phyloP scores from a whole-genome alignment of 2,329 filamentous ascomycete genomes.

The Paraphoma chrysanthemicola region DNA sequence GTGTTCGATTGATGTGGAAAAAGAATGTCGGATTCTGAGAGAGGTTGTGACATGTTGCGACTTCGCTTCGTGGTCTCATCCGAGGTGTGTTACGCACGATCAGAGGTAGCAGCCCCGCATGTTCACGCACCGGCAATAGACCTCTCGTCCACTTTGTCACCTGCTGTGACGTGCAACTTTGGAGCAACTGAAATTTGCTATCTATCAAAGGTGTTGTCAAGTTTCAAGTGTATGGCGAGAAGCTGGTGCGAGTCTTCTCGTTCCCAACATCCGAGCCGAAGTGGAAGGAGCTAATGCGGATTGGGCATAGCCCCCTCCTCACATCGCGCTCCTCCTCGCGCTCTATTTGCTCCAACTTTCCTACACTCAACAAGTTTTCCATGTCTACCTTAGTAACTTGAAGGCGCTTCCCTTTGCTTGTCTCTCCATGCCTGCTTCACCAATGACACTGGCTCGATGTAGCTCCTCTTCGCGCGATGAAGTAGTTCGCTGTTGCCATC shows the following conservation, averaged over 20 bases:
- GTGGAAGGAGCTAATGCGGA: too few relatives aligned
- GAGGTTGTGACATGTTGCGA: conserved; percentile 30
- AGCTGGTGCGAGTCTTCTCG: too few relatives aligned
- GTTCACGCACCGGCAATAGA: not conserved
- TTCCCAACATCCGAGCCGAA: too few relatives aligned
- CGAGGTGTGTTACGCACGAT: not conserved
- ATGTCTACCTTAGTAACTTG: not conserved
- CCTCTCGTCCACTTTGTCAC: too few relatives aligned
- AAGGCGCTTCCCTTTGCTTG: not conserved
- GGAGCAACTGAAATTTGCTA: too few relatives aligned
- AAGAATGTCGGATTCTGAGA: conserved; percentile 53
- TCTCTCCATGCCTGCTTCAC: conserved; percentile 13
- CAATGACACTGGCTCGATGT: conserved; percentile 17
- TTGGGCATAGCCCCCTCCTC: too few relatives aligned
- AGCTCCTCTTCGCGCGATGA: conserved; percentile 17
- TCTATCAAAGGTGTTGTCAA: too few relatives aligned
- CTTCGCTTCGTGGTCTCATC: not conserved
- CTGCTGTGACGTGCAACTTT: too few relatives aligned
- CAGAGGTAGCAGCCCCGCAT: not conserved
- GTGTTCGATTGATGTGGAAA: conserved; percentile 66
- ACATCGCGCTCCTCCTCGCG: too few relatives aligned
- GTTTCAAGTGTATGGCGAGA: too few relatives aligned
- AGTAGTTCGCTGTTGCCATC: conserved; percentile 19
- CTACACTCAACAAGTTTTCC: not conserved
- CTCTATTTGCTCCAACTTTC: not conserved